Base-by-base conservation (phyloP, 2,329 filamentous ascomycete species). In the Chrysoporthe puriensis region DNA sequence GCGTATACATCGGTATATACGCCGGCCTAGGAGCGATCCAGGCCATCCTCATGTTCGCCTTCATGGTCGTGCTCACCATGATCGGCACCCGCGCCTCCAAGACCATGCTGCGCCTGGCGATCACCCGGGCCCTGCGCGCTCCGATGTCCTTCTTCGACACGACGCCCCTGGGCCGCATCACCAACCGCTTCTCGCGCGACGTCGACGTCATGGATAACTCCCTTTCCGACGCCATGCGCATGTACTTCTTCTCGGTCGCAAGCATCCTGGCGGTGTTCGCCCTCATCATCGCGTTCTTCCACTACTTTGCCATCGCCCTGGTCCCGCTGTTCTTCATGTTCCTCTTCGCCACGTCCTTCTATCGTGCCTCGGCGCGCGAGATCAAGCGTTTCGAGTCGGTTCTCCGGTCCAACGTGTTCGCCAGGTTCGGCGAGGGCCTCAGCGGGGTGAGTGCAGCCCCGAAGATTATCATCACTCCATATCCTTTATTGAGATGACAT, bases 131-230 rank as follows among this genome's bases (percentile, higher is more conserved):
- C 11, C 46, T 69, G 50, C 67, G 63, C 21, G 67, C 67, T 6
- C 67, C 67, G 8, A 66, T 69, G 42, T 66, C 67, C 40, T 69
- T 91, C 77, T 91, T 91, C 77, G 89, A 91, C 70, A 91, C 89
- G 0, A 91, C 89, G 1, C 89, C 89, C 0, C 81, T 91, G 2
- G 89, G 89, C 21, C 85, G 89, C 5, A 91, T 91, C 72, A 89
- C 87, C 32, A 91, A 91, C 72, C 86, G 89, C 36, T 91, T 91
- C 74, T 89, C 88, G 18, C 90, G 90, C 74, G 89, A 91, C 72
- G 85, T 91, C 54, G 87, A 90, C 72, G 87, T 87, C n/a, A 90
- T 91, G 88, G 89, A 91, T 76, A 90, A 90, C 73, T 86, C 84
- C 21, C 79, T 91, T 16, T 86, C 86, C 0, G 88, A 90, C 69